Evolutionary conservation across 2,329 filamentous ascomycete species (phyloP), one percentile per base, ranked within the genome.

Genomic region (Pyrenophora graminea): DNA sequence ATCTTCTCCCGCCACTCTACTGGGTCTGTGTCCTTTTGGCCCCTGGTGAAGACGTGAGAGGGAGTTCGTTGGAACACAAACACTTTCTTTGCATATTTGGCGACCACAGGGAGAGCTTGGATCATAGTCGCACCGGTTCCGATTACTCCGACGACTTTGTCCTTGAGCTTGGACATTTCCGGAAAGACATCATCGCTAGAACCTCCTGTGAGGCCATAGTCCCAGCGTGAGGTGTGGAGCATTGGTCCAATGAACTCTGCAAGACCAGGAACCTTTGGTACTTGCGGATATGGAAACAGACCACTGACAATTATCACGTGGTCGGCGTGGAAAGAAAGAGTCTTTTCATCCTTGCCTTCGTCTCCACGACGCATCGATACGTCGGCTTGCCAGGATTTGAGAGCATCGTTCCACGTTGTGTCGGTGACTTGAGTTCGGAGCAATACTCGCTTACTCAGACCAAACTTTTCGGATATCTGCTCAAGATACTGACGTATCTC

Each of bases 61-160:
- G 81, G 81, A 2, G 82, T 85, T 2, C 82, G 77, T 62, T 85
- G 82, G 61, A 85, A 76, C n/a, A 85, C 80, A 55, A 77, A 81
- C 2, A 84, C 61, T 33, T 82, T 70, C 40, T 80, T 77, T 0
- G 79, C 76, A 51, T 73, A 79, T 39, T 76, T 71, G 2, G 76
- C 79, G 1, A 77, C 59, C 23, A 71, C 61, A 13, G 74, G 75
- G 1, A 76, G 53, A 18, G 68, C 67, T 36, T 73, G 68, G 5
- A 72, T 59, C 9, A 63, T 64, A 25, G 70, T 71, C 1, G 66
- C 64, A 1, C 70, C 71, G 3, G 68, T 71, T 2, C 70, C 71
- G 27, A 74, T 67, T 6, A 73, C 67, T 2, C 56, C 71, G 1
- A 74, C 66, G n/a, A 51, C 46, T 55, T 73, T 74, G 30, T 61